Evolutionary conservation across 345 rosid genomes (phyloP), one percentile per base, ranked within the genome.

Genomic region (Atalantia buxifolia): DNA sequence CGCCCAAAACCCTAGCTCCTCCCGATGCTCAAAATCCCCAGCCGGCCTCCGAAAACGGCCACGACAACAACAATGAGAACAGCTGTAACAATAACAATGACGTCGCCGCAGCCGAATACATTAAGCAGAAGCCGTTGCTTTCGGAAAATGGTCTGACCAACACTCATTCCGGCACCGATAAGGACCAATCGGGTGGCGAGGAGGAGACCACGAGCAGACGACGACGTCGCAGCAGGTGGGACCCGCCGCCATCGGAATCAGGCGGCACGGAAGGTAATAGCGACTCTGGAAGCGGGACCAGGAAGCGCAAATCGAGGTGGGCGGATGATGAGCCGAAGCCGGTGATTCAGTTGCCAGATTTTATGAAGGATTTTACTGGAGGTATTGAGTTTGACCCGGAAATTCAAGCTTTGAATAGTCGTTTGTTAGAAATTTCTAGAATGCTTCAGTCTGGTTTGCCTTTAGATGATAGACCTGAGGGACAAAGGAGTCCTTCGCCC

Each of bases 361-460:
- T 92, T 80, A 89, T 91, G 89, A 94, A 91, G 73, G 98, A 95
- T 63, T 88, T 92, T 72, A 77, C 95, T 2, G 97, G 97, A 89
- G 97, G 94, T 89, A 92, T 94, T 61, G 98, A 94, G 78, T 97
- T 92, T 73, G 98, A 97, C 65, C 98, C 98, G 0, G 98, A 94
- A 84, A 89, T 97, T 76, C 97, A 94, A 60, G 90, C 88, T 82
- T 84, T 97, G 83, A 97, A 97, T 78, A 92, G 95, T 85, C 88
- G 98, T 79, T 78, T 92, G 28, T 81, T 94, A 40, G 94, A 97
- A 85, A 93, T 94, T 61, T 94, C 96, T 80, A 81, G 98, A 68
- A 84, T 93, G 86, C 73, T 94, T 79, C 95, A 92, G 79, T 89
- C 97, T 31, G 95, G 95, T 64, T 71, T 91, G 89, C 89, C 92